Conservation (phyloP, 495 filamentous ascomycete species). For the Rusavskia elegans region DNA sequence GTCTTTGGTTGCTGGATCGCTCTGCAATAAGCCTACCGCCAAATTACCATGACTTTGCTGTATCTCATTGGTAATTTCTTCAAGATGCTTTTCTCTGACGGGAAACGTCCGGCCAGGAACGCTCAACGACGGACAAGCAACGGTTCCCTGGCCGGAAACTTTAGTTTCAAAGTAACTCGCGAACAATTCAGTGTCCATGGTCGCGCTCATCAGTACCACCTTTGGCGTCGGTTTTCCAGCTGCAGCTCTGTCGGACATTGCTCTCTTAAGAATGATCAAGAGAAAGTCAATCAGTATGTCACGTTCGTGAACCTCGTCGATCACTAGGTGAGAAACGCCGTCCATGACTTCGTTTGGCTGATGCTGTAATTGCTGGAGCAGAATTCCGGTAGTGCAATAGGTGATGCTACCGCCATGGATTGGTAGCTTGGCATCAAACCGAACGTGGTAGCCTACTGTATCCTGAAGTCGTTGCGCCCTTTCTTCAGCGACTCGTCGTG, state of each 20-base stretch:
- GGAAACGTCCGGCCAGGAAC: constrained; percentile 41
- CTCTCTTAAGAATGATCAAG: constrained; percentile 35
- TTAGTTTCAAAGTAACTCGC: constrained; percentile 33
- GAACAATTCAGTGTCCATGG: constrained; percentile 38
- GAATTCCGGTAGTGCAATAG: constrained; percentile 43
- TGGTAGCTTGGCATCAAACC: constrained; percentile 30
- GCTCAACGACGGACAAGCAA: constrained; percentile 32
- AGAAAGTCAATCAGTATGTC: constrained; percentile 39
- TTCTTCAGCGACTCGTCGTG: constrained; percentile 37
- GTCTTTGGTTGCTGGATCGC: constrained; percentile 18
- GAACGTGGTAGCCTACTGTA: constrained; percentile 37
- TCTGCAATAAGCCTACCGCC: constrained; percentile 12
- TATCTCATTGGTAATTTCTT: constrained; percentile 29
- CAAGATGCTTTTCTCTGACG: constrained; percentile 35
- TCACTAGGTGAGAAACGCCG: constrained; percentile 34
- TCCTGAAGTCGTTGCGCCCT: constrained; percentile 30
- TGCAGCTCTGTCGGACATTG: constrained; percentile 20
- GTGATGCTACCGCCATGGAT: constrained; percentile 28
- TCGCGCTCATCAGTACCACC: constrained; percentile 45
- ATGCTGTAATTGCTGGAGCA: constrained; percentile 32
- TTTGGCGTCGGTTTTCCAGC: constrained; percentile 27
- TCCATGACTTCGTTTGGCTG: constrained; percentile 25
- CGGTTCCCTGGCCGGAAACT: constrained; percentile 13
- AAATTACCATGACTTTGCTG: constrained; percentile 9
- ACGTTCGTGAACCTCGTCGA: constrained; percentile 48